These are phyloP conservation scores for Anthostomella pinea DNA, from an alignment of 2,329 filamentous ascomycete species.

Conservation along the genomic window DNA sequence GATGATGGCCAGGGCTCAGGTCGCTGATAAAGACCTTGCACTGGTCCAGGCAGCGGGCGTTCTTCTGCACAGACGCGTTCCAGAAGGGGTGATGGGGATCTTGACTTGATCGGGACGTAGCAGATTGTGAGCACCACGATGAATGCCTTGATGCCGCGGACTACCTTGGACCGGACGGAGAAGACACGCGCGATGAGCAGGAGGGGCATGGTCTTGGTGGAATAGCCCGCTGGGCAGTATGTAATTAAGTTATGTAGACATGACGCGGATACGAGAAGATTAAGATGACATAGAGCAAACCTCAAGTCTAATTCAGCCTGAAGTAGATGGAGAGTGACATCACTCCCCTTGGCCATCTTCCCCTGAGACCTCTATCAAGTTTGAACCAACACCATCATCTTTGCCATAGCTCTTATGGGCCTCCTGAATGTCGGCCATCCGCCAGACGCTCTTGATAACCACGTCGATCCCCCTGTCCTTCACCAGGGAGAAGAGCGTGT, in stretches of 20 bases:
- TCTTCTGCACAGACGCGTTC: constrained; percentile 11
- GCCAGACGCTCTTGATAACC: constrained; percentile 39
- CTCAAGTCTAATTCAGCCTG: no score
- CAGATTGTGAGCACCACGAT: constrained; percentile 22
- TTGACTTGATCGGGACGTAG: constrained; percentile 31
- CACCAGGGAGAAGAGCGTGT: constrained; percentile 31
- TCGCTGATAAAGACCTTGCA: constrained; percentile 33
- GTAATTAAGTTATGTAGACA: no score
- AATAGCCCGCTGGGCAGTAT: constrained; percentile 31
- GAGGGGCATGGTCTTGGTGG: constrained; percentile 32
- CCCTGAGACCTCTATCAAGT: constrained; percentile 35
- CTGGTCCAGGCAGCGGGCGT: constrained; percentile 31
- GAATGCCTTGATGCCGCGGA: constrained; percentile 29
- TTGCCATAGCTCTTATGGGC: constrained; percentile 38
- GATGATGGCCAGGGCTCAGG: constrained; percentile 29
- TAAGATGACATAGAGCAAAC: no score
- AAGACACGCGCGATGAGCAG: constrained; percentile 33
- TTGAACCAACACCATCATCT: constrained; percentile 34
- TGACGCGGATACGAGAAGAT: no score
- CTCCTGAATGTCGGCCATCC: constrained; percentile 38
- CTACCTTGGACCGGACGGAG: constrained; percentile 20
- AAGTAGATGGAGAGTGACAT: no score
- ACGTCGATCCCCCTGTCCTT: constrained; percentile 32
- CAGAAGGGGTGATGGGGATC: constrained; percentile 25
- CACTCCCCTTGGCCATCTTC: no score